Evolutionary conservation across 75 land plant species (phyloP), one percentile per base, ranked within the genome.

Genomic region (Isoetes taiwanensis): DNA sequence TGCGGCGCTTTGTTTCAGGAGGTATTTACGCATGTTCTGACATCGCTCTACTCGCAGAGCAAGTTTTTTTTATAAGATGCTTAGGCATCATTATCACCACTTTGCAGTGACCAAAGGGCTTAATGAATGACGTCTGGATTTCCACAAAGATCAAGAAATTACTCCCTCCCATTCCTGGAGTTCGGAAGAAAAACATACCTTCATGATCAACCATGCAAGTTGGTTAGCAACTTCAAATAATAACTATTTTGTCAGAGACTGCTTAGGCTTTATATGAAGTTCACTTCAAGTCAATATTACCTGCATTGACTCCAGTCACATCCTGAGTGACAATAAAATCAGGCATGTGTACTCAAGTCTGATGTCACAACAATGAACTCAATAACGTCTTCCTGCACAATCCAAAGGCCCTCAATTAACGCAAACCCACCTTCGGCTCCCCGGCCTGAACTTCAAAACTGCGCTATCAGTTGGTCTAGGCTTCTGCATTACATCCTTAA

Each of bases 41-140:
- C n/a, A n/a, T n/a, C n/a, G n/a, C n/a, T n/a, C n/a, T n/a, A n/a
- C n/a, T n/a, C n/a, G n/a, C n/a, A n/a, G n/a, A n/a, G n/a, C n/a
- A n/a, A n/a, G n/a, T 56, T 11, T 24, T 24, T 14, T 32, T 34
- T 24, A 78, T 64, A 16, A 79, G 59, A 41, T 66, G 29, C 61
- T 79, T 79, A 54, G 0, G 84, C 84, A 32, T 62, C 82, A 61
- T 81, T 81, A 56, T 81, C 84, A 8, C 84, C 84, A 56, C 84
- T 81, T 79, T 81, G 20, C 59, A 41, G 4, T 73, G 77, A 1
- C 82, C 84, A 56, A 67, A 62, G 4, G 65, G 76, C 32, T 63
- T 42, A 6, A 81, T 56, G 52, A 81, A 81, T 0, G 64, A 28
- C 20, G 82, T 75, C 39, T 68, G 75, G 32, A n/a, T 81, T 75